Percentiles rank a stretch among this genome's conserved stretches.
Conservation (phyloP, 2,329 filamentous ascomycete species). For the Paecilomyces dactylethromorphus region DNA sequence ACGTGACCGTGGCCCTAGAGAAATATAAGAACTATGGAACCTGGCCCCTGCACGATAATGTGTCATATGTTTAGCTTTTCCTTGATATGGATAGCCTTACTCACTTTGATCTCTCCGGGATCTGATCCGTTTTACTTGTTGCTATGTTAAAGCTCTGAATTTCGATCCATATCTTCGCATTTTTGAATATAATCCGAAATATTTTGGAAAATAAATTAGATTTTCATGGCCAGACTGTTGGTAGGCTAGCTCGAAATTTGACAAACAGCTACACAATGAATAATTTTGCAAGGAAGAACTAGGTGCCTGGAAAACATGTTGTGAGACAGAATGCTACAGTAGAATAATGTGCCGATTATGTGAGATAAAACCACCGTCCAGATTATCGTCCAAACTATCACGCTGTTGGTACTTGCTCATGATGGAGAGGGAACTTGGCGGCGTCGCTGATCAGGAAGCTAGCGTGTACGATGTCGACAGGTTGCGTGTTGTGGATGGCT, state of each 20-base stretch:
- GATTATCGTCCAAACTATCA: conserved; percentile 26
- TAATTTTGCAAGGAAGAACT: too few species aligned
- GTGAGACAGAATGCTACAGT: conserved; percentile 14
- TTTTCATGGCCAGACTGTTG: conserved; percentile 19
- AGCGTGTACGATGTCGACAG: conserved; percentile 24
- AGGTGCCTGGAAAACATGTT: too few species aligned
- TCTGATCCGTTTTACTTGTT: conserved; percentile 22
- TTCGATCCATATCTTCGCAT: conserved; percentile 19
- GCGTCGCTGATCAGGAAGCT: conserved; percentile 23
- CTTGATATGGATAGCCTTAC: conserved; percentile 17
- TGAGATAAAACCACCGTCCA: conserved; percentile 19
- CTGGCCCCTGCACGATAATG: conserved; percentile 20
- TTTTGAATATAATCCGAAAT: conserved; percentile 17
- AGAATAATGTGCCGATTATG: conserved; percentile 16
- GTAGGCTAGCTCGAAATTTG: conserved; percentile 19
- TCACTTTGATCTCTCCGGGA: conserved; percentile 22
- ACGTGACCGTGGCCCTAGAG: conserved; percentile 14
- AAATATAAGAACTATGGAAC: conserved; percentile 21
- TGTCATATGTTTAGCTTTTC: conserved; percentile 21
- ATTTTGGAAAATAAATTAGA: conserved; percentile 22
- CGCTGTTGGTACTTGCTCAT: conserved; percentile 26
- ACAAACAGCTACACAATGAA: too few species aligned
- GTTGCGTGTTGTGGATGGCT: conserved; percentile 31
- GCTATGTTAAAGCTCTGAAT: conserved; percentile 14
- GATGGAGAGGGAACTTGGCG: conserved; percentile 22